Percentiles rank a stretch among this genome's conserved stretches.
These are phyloP conservation scores for Pythium biforme DNA, from an alignment of 352 stramenopile species.

Conservation along the genomic window DNA sequence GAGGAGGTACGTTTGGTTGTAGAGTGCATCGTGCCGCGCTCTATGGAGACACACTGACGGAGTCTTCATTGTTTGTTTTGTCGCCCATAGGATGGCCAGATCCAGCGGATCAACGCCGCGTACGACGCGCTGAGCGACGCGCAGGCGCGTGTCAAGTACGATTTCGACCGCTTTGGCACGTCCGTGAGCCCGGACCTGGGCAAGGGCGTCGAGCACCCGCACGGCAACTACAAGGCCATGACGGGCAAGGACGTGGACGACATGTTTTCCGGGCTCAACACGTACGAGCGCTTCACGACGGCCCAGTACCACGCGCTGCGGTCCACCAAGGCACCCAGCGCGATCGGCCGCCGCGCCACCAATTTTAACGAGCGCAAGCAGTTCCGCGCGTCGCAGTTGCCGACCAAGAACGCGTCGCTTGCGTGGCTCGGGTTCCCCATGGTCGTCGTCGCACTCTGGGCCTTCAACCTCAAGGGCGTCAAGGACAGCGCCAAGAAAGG, in stretches of 20 bases:
- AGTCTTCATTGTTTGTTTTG: neutral
- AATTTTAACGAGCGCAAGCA: conserved; percentile 67
- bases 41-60: conserved; percentile 12
- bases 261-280: conserved; percentile 72
- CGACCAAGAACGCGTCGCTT: conserved; percentile 55
- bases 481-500: conserved; percentile 45
- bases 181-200: conserved; percentile 41
- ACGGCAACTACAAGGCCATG: conserved; percentile 61
- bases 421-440: conserved; percentile 65
- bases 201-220: conserved; percentile 29
- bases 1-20: conserved; percentile 20
- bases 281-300: conserved; percentile 76
- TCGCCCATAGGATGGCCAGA: conserved; percentile 37
- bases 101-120: conserved; percentile 68
- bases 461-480: conserved; percentile 58
- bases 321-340: conserved; percentile 45
- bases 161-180: conserved; percentile 66
- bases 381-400: conserved; percentile 61
- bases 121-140: conserved; percentile 67
- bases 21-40: neutral
- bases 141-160: conserved; percentile 55
- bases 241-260: conserved; percentile 67
- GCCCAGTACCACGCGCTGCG: conserved; percentile 65
- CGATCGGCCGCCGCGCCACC: conserved; percentile 60
- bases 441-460: conserved; percentile 51